Percentiles rank a stretch among this genome's conserved stretches.
phyloP scores from a whole-genome alignment of 1,139 yeast genomes.

The Yamadazyma triangularis region DNA sequence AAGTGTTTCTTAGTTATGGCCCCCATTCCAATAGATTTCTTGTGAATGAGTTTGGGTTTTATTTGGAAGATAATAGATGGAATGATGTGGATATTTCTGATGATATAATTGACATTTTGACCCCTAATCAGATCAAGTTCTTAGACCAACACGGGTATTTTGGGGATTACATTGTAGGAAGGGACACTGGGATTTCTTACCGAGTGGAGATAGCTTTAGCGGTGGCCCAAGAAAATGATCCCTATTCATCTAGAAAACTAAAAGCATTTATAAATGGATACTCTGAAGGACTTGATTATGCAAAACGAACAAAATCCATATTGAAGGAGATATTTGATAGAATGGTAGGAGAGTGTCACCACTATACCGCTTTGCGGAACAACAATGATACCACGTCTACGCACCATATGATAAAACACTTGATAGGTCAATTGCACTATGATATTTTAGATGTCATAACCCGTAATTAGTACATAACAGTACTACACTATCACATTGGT shows the following conservation, averaged over 20 bases:
- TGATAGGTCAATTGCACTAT: too few relatives aligned
- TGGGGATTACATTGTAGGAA: conserved; percentile 68
- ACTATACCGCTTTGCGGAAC: too few relatives aligned
- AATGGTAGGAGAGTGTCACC: not conserved
- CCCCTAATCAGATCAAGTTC: conserved; percentile 36
- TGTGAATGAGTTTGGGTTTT: conserved; percentile 84
- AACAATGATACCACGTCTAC: too few relatives aligned
- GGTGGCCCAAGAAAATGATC: conserved; percentile 43
- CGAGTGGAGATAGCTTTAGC: conserved; percentile 76
- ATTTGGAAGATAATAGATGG: conserved; percentile 55
- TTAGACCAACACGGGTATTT: conserved; percentile 52
- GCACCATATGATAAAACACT: too few relatives aligned
- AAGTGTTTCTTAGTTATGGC: conserved; percentile 75
- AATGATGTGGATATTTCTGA: conserved; percentile 63
- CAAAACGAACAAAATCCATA: conserved; percentile 26
- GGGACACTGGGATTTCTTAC: conserved; percentile 54
- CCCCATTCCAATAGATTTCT: conserved; percentile 82
- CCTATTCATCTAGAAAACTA: conserved; percentile 26
- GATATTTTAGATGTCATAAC: too few relatives aligned
- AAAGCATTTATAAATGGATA: conserved; percentile 33
- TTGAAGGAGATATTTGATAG: conserved; percentile 18
- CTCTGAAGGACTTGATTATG: conserved; percentile 42
- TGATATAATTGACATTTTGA: conserved; percentile 32
- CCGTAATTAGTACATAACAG: too few relatives aligned
- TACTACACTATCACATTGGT: too few relatives aligned